Base-by-base conservation (phyloP, 306 rosid genomes). In the Purshia tridentata region DNA sequence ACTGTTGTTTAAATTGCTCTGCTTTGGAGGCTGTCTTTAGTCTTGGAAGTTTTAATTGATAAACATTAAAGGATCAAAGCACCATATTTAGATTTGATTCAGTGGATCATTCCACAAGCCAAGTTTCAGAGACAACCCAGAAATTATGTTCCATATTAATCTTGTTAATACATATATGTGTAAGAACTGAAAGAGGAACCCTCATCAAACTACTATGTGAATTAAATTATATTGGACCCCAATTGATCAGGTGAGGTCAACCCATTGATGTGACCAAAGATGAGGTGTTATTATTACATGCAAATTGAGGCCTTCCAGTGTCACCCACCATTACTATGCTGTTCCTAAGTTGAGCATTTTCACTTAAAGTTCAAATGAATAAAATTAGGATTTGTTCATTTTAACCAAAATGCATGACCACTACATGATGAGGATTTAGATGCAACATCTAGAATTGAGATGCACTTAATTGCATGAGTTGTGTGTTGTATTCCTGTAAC, bases 91-190 rank as follows among this genome's bases (percentile, higher is more conserved):
- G 39, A 18, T 51, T 62, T 14, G 54, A 13, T n/a, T 48, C 54
- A 35, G 9, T 37, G 58, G 61, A 51, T 69, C 61, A 51, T 4
- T 35, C 16, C 29, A 50, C 5, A 40, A 19, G 49, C 10, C 35
- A 40, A 9, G 63, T 70, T 54, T 70, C 0, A 44, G 14, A 23
- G 75, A 71, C 55, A 55, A 56, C 65, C 75, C 75, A 42, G 0
- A 6, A 0, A 8, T 13, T 9, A 13, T 20, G 41, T 9, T 42
- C 42, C 48, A 9, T 70, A 49, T 48, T n/a, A 6, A 42, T 41
- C 49, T 9, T 41, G 29, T 41, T 63, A 16, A 10, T 54, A 5
- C 45, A 42, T 42, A 7, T 42, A 44, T 44, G 47, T 54, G 59
- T 54, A 18, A 54, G 59, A 18, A 54, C 11, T 54, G 35, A 54